phyloP scores from a whole-genome alignment of 345 rosid genomes.

The Eucalyptus sp. region DNA sequence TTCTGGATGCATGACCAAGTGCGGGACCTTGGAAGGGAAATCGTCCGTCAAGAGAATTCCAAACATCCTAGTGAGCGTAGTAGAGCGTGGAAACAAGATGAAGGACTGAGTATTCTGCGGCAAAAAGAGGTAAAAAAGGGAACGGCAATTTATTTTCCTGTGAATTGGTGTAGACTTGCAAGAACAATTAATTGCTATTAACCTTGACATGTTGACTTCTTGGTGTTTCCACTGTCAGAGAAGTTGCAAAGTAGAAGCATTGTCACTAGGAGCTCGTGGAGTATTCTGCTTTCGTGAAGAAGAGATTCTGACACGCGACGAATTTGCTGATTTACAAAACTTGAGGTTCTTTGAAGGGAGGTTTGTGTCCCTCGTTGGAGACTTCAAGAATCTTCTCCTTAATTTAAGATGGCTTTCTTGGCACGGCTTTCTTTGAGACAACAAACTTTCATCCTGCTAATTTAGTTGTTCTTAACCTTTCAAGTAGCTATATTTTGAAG shows the following conservation, averaged over 20 bases:
- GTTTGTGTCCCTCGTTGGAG: background rate
- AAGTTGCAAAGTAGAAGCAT: too few species aligned
- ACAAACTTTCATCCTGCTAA: too few species aligned
- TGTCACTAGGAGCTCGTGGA: fast-evolving
- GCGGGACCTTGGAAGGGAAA: too few species aligned
- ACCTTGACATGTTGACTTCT: too few species aligned
- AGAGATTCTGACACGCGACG: fast-evolving
- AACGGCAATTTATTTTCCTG: fast-evolving
- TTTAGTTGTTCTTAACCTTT: too few species aligned
- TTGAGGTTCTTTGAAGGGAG: background rate
- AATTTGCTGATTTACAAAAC: fast-evolving
- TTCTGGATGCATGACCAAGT: too few species aligned
- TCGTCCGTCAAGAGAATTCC: too few species aligned
- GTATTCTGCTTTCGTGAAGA: too few species aligned
- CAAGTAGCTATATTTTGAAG: fast-evolving
- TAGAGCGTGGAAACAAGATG: fast-evolving
- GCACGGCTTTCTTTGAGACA: background rate
- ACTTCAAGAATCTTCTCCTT: background rate
- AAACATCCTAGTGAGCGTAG: too few species aligned
- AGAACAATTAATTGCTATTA: fast-evolving
- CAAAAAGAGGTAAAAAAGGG: too few species aligned
- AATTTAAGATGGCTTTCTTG: background rate
- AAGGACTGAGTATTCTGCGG: fast-evolving
- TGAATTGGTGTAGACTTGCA: too few species aligned
- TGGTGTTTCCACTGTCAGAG: too few species aligned